phyloP scores from a whole-genome alignment of 2,329 filamentous ascomycete genomes.

The Eutypa lata region DNA sequence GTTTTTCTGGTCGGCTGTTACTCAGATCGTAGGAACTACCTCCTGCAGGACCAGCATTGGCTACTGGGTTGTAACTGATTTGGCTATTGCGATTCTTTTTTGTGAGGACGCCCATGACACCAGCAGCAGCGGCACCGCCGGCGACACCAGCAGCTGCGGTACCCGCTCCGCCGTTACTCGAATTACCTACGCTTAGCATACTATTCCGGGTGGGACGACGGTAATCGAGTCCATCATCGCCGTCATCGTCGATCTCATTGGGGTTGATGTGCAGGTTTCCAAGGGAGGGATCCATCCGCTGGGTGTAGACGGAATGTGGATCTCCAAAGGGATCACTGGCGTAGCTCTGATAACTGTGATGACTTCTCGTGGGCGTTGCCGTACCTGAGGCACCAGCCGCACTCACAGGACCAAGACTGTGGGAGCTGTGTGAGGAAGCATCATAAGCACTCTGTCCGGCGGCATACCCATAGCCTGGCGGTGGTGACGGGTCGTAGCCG shows the following conservation, averaged over 20 bases:
- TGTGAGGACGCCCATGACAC: constrained; percentile 39
- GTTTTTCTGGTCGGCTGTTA: too few species aligned
- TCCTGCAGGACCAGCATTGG: constrained; percentile 23
- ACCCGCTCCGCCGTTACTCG: constrained; percentile 37
- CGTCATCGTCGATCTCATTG: constrained; percentile 79
- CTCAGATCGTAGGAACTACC: constrained; percentile 33
- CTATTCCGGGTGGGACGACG: constrained; percentile 51
- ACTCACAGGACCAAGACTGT: constrained; percentile 38
- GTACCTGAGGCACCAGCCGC: constrained; percentile 32
- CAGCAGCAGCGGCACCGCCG: constrained; percentile 38
- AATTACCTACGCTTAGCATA: constrained; percentile 54
- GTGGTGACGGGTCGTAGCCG: constrained; percentile 18
- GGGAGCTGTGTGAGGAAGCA: constrained; percentile 41
- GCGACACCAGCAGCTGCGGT: constrained; percentile 46
- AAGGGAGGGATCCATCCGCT: constrained; percentile 46
- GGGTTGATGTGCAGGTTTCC: constrained; percentile 64
- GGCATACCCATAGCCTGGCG: constrained; percentile 12
- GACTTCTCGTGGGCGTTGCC: constrained; percentile 47
- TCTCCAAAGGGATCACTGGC: constrained; percentile 66
- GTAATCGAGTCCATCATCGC: constrained; percentile 75
- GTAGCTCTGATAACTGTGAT: constrained; percentile 51
- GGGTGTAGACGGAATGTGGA: constrained; percentile 40
- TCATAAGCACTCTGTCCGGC: constrained; percentile 21
- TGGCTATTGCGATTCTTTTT: constrained; percentile 33
- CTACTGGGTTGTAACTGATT: constrained; percentile 57